These are phyloP conservation scores for Conticribra weissflogii DNA, from an alignment of 108 stramenopile species.

Conservation along the genomic window DNA sequence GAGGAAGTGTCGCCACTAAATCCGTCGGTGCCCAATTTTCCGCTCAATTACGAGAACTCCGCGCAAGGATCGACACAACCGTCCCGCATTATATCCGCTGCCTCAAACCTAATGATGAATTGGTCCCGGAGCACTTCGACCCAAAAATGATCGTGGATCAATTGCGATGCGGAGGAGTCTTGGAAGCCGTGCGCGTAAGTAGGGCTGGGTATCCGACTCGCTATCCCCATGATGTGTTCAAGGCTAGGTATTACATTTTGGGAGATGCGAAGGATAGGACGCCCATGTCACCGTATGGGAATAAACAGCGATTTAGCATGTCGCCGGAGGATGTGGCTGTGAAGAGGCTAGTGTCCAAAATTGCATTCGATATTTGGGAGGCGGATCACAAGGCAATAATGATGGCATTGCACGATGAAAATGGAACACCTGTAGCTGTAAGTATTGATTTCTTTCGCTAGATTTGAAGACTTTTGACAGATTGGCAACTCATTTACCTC, in stretches of 20 bases:
- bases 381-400: conserved; percentile 70
- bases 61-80: conserved; percentile 81
- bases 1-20: conserved; percentile 81
- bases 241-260: conserved; percentile 81
- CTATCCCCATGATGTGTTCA: conserved; percentile 79
- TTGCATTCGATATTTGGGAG: conserved; percentile 84
- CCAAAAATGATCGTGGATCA: conserved; percentile 90
- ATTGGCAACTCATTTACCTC: background rate
- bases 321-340: conserved; percentile 49
- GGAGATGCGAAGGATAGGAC: conserved; percentile 57
- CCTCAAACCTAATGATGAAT: conserved; percentile 91
- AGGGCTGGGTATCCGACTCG: conserved; percentile 96
- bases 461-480: no score
- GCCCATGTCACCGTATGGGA: conserved; percentile 55
- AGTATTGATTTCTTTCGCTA: no score
- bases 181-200: conserved; percentile 97
- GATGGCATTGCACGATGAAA: conserved; percentile 46
- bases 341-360: conserved; percentile 78
- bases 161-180: conserved; percentile 92
- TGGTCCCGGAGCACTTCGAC: conserved; percentile 82
- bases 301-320: conserved; percentile 34
- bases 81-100: conserved; percentile 92
- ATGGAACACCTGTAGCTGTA: conserved; percentile 26
- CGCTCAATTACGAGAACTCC: conserved; percentile 82
- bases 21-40: conserved; percentile 85